These are phyloP conservation scores for Infundibulicybe gibba DNA, from an alignment of 768 basidiomycete species.

Conservation along the genomic window DNA sequence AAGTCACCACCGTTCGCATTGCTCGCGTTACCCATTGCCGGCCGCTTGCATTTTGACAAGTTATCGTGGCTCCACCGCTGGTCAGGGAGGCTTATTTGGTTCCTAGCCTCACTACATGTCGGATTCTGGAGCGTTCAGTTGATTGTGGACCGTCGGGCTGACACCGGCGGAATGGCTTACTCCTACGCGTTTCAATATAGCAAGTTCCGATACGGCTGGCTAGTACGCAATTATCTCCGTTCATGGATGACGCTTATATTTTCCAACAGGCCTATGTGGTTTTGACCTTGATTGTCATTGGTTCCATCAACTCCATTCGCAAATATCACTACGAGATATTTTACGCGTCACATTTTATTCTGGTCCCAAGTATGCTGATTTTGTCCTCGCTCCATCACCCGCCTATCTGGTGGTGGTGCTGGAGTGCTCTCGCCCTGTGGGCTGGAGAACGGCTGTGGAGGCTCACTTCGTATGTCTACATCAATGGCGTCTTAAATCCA, in stretches of 20 bases:
- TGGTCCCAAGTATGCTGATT: slow-evolving; percentile 60
- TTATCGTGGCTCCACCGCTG: slow-evolving; percentile 69
- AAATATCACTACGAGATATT: slow-evolving; percentile 58
- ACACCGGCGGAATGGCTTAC: slow-evolving; percentile 32
- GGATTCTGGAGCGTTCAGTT: slow-evolving; percentile 70
- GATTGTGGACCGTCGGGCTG: slow-evolving; percentile 39
- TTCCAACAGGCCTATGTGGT: slow-evolving; percentile 46
- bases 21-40: slow-evolving; percentile 53
- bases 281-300: slow-evolving; percentile 48
- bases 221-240: slow-evolving; percentile 24
- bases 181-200: slow-evolving; percentile 53
- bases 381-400: slow-evolving; percentile 68
- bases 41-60: slow-evolving; percentile 73
- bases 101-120: slow-evolving; percentile 57
- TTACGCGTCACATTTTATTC: slow-evolving; percentile 59
- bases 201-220: slow-evolving; percentile 62
- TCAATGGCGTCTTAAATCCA: too few species aligned
- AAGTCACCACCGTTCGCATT: slow-evolving; percentile 72
- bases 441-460: slow-evolving; percentile 17
- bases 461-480: too few species aligned
- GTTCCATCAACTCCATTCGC: slow-evolving; percentile 50
- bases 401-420: slow-evolving; percentile 65
- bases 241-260: not conserved
- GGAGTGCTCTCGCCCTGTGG: slow-evolving; percentile 61
- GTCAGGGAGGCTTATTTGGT: slow-evolving; percentile 68